Percentiles rank a stretch among this genome's conserved stretches.
Conservation (phyloP, 2,329 filamentous ascomycete genomes). For the Epichloe sibirici region DNA sequence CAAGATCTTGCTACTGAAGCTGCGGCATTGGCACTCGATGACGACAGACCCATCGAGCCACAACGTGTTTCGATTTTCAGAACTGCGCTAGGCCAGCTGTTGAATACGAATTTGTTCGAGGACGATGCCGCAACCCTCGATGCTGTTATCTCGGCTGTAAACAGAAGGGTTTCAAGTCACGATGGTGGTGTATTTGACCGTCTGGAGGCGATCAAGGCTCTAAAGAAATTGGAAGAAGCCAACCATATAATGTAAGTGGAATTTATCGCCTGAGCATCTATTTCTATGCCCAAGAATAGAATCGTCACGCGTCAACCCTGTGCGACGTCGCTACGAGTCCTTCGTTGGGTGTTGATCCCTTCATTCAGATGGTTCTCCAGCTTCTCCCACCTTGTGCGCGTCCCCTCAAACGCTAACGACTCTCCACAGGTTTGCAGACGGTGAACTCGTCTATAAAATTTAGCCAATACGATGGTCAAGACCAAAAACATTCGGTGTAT, state of each 20-base stretch:
- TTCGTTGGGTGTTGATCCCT: not conserved
- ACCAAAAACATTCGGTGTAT: not conserved
- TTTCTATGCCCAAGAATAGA: not conserved
- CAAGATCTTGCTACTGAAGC: constrained; percentile 31
- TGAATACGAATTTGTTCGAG: constrained; percentile 71
- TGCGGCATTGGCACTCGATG: constrained; percentile 29
- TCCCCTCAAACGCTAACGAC: constrained; percentile 10
- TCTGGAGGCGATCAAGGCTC: constrained; percentile 62
- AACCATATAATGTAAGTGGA: constrained; percentile 84
- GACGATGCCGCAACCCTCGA: constrained; percentile 72
- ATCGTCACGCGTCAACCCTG: not conserved
- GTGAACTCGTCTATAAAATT: constrained; percentile 59
- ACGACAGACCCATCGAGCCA: constrained; percentile 38
- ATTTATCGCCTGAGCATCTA: not conserved
- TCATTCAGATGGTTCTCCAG: not conserved
- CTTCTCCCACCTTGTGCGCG: not conserved
- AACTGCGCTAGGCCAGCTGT: constrained; percentile 67
- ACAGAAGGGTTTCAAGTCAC: constrained; percentile 47
- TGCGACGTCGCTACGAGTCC: not conserved
- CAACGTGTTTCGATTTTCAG: constrained; percentile 65
- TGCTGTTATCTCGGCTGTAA: constrained; percentile 67
- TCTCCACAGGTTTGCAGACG: constrained; percentile 39
- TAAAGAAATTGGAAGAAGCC: constrained; percentile 66
- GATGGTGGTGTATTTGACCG: constrained; percentile 51
- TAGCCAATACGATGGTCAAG: constrained; percentile 20